Evolutionary conservation across 768 basidiomycete genomes (phyloP).

Genomic region (Psilocybe tampanensis): DNA sequence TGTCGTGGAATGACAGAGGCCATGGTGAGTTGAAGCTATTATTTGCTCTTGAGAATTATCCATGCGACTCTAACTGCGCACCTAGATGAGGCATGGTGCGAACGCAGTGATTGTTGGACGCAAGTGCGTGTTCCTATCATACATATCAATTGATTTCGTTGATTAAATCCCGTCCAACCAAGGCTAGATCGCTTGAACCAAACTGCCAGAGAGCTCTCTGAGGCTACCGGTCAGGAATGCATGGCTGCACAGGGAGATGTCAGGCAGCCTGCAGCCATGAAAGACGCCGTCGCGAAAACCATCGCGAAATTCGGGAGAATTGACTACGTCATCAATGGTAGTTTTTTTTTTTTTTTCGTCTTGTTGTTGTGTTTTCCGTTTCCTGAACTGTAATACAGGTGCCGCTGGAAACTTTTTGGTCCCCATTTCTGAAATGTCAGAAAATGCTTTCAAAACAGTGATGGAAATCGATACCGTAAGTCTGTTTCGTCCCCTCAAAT

Average conservation of each 20-base stretch:
- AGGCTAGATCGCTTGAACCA: slow-evolving; percentile 74
- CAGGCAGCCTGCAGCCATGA: slow-evolving; percentile 69
- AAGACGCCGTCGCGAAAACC: slow-evolving; percentile 73
- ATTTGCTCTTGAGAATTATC: slow-evolving; percentile 3
- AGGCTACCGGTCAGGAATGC: slow-evolving; percentile 70
- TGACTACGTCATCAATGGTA: slow-evolving; percentile 95
- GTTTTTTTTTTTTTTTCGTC: neutral
- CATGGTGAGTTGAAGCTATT: slow-evolving; percentile 53
- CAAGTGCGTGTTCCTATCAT: slow-evolving; percentile 55
- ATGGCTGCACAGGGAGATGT: slow-evolving; percentile 83
- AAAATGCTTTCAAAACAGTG: slow-evolving; percentile 91
- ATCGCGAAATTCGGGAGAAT: slow-evolving; percentile 82
- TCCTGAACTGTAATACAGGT: slow-evolving; percentile 43
- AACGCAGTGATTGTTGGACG: slow-evolving; percentile 82
- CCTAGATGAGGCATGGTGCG: slow-evolving; percentile 83
- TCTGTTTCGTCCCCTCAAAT: slow-evolving; percentile 7
- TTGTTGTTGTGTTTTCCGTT: neutral
- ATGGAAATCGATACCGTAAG: slow-evolving; percentile 90
- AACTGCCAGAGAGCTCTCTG: slow-evolving; percentile 71
- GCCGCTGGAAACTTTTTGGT: slow-evolving; percentile 97
- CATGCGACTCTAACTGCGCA: slow-evolving; percentile 11
- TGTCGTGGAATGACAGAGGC: slow-evolving; percentile 87
- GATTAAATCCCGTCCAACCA: slow-evolving; percentile 4
- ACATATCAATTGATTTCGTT: neutral
- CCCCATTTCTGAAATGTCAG: slow-evolving; percentile 79